These are phyloP conservation scores for Coemansia sp. DNA, from an alignment of 192 early-diverging fungal genomes.

Conservation along the genomic window DNA sequence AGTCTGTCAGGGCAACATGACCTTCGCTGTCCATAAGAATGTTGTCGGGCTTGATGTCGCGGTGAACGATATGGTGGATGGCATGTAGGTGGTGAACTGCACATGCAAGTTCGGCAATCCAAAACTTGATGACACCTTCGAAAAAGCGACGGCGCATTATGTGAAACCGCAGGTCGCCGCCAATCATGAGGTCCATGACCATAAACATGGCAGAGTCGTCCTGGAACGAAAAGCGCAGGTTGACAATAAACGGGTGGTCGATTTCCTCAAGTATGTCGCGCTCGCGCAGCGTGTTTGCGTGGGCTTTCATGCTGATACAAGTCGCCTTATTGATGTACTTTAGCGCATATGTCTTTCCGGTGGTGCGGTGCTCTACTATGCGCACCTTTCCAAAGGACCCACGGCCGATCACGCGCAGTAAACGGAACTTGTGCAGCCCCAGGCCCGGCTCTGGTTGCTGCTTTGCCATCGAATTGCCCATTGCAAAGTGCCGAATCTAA, in stretches of 20 bases:
- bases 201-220: constrained; percentile 92
- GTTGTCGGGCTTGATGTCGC: constrained; percentile 96
- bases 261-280: constrained; percentile 84
- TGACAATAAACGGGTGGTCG: constrained; percentile 80
- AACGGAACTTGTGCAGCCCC: constrained; percentile 81
- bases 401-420: constrained; percentile 87
- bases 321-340: constrained; percentile 97
- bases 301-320: constrained; percentile 81
- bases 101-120: constrained; percentile 85
- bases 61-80: constrained; percentile 75
- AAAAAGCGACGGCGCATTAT: constrained; percentile 59
- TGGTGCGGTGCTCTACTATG: constrained; percentile 84
- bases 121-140: constrained; percentile 77
- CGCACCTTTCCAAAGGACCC: constrained; percentile 97
- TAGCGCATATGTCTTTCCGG: constrained; percentile 80
- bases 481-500: constrained; percentile 3
- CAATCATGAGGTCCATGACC: constrained; percentile 91
- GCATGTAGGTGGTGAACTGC: constrained; percentile 79
- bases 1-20: constrained; percentile 91
- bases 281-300: constrained; percentile 90
- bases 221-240: constrained; percentile 93
- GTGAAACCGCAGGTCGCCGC: constrained; percentile 92
- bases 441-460: constrained; percentile 37
- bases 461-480: constrained; percentile 47
- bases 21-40: constrained; percentile 72